Conservation (phyloP, 768 basidiomycete genomes). For the Crepidotus variabilis region DNA sequence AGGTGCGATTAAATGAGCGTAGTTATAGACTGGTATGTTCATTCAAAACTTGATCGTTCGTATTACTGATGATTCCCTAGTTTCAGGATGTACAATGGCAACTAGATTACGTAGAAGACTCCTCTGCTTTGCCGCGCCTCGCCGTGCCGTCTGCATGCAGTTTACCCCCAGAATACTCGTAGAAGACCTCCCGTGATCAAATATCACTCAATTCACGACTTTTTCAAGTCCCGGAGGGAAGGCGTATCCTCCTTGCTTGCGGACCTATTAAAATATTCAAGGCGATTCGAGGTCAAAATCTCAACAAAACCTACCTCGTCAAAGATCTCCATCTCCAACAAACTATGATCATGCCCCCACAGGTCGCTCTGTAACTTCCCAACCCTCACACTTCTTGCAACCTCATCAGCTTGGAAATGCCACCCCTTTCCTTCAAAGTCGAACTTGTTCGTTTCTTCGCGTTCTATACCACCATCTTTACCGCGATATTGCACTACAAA, state of each 20-base stretch:
- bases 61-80: too few species aligned
- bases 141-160: too few species aligned
- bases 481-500: conserved; percentile 64
- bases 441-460: conserved; percentile 57
- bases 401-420: conserved; percentile 89
- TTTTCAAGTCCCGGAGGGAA: conserved; percentile 65
- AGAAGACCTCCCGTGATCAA: too few species aligned
- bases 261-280: conserved; percentile 37
- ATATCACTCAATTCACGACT: conserved; percentile 19
- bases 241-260: conserved; percentile 62
- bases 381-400: conserved; percentile 71
- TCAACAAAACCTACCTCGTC: conserved; percentile 56
- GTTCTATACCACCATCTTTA: conserved; percentile 39
- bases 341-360: conserved; percentile 79
- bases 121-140: too few species aligned
- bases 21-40: neutral
- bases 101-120: too few species aligned
- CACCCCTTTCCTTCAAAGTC: conserved; percentile 67
- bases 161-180: too few species aligned
- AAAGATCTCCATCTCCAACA: conserved; percentile 80
- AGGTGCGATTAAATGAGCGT: conserved; percentile 65
- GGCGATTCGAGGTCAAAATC: neutral
- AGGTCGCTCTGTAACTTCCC: conserved; percentile 69
- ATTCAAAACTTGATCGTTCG: too few species aligned
- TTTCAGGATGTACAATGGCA: too few species aligned